Percentiles rank a stretch among this genome's conserved stretches.
Conservation (phyloP, 23 red algal genomes). For the Gracilaria domingensis region DNA sequence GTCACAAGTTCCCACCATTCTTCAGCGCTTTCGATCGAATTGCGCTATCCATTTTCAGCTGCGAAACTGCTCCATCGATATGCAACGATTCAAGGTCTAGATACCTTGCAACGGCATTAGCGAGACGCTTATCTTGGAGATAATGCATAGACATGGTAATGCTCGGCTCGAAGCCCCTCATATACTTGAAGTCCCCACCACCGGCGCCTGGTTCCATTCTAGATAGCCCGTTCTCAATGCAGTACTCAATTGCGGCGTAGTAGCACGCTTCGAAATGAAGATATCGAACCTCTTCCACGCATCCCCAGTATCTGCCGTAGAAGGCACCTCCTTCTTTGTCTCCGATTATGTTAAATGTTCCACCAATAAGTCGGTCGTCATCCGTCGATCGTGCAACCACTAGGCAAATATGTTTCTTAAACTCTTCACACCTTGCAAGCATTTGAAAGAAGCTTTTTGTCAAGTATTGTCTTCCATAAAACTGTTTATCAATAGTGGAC, state of each 20-base stretch:
- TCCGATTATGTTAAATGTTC: slow-evolving; percentile 65
- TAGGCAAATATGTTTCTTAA: slow-evolving; percentile 49
- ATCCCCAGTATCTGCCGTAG: slow-evolving; percentile 96
- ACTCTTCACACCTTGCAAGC: slow-evolving; percentile 55
- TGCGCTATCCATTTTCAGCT: slow-evolving; percentile 56
- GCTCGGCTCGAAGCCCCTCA: slow-evolving; percentile 83
- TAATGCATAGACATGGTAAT: slow-evolving; percentile 84
- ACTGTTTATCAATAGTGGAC: slow-evolving; percentile 74
- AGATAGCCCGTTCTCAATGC: slow-evolving; percentile 66
- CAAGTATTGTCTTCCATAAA: slow-evolving; percentile 87
- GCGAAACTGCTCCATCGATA: slow-evolving; percentile 59
- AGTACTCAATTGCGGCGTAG: slow-evolving; percentile 84
- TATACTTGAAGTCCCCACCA: slow-evolving; percentile 89
- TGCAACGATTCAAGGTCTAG: slow-evolving; percentile 44
- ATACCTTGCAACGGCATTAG: slow-evolving; percentile 49
- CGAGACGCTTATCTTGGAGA: slow-evolving; percentile 54
- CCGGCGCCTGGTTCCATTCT: slow-evolving; percentile 94
- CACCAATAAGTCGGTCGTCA: slow-evolving; percentile 38
- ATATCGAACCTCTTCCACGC: slow-evolving; percentile 71
- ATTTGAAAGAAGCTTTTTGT: slow-evolving; percentile 70
- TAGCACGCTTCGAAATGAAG: slow-evolving; percentile 97
- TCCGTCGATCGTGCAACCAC: slow-evolving; percentile 38
- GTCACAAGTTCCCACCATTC: slow-evolving; percentile 2
- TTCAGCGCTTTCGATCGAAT: slow-evolving; percentile 64
- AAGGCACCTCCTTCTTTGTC: slow-evolving; percentile 64